Evolutionary conservation across 2,329 filamentous ascomycete species (phyloP), one percentile per base, ranked within the genome.

Genomic region (Drechslerella dactyloides): DNA sequence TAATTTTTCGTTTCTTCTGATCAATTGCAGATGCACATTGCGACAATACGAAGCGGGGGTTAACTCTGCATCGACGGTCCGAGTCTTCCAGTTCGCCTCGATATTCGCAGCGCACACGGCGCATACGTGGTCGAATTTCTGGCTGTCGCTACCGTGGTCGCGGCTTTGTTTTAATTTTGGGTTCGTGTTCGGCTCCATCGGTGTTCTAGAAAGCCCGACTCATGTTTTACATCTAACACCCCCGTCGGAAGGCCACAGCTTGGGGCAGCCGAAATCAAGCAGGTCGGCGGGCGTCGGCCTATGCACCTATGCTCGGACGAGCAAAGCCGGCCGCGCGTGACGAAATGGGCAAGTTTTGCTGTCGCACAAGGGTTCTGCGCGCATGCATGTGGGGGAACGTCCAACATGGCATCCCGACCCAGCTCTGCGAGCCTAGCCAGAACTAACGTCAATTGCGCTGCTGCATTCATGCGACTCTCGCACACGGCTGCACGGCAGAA

Each of bases 341-440:
- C 60, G 52, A 56, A 64, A 64, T 27, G 48, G 52, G 60, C 37
- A 64, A 56, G 60, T 64, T 64, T 35, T 61, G 48, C 30, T 3
- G 60, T 63, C 27, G 52, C 52, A 63, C 60, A 63, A 56, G 60
- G 60, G 35, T 56, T 13, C 19, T 51, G 19, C n/a, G 40, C 42
- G 23, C 27, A 56, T 62, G 23, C 27, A 56, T 62, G 58, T 46
- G 50, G 48, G 58, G 50, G 58, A 50, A 23, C 27, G 27, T 33
- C 27, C 27, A 33, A 33, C 27, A 33, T 33, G 27, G 27, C 8
- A 33, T 33, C 27, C 27, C 27, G 27, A 33, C 3, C 27, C 27
- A 33, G 27, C 27, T 33, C n/a, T 3, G 27, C 27, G 27, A 33
- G 27, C 27, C 8, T n/a, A n/a, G n/a, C n/a, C n/a, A n/a, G n/a